These are phyloP conservation scores for Psilocybe cyanescens DNA, from an alignment of 768 basidiomycete genomes.

Conservation along the genomic window DNA sequence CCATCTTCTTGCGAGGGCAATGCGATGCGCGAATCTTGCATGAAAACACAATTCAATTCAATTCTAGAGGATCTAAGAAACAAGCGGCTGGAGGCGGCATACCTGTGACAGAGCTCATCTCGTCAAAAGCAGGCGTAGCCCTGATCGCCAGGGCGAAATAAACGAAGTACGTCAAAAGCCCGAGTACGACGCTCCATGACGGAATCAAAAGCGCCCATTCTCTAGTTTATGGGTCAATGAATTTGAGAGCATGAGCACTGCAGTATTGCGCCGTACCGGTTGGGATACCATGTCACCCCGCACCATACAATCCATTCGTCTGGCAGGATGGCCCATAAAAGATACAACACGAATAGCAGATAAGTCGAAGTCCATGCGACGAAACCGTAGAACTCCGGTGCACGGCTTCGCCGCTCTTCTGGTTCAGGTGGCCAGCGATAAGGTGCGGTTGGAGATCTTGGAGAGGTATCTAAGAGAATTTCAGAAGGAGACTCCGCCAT, in stretches of 20 bases:
- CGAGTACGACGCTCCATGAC: slow-evolving; percentile 71
- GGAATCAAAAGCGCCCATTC: slow-evolving; percentile 89
- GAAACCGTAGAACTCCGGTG: slow-evolving; percentile 90
- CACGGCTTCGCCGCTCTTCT: slow-evolving; percentile 60
- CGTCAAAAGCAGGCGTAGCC: slow-evolving; percentile 70
- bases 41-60: slow-evolving; percentile 1
- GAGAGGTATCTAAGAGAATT: slow-evolving; percentile 24
- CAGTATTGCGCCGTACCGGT: slow-evolving; percentile 51
- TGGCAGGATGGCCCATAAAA: slow-evolving; percentile 83
- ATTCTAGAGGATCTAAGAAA: slow-evolving; percentile 7
- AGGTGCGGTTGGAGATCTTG: slow-evolving; percentile 28
- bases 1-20: slow-evolving; percentile 41
- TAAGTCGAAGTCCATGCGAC: slow-evolving; percentile 83
- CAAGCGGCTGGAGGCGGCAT: slow-evolving; percentile 2
- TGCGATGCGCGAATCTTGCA: slow-evolving; percentile 59
- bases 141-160: slow-evolving; percentile 79
- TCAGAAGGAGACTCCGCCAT: slow-evolving; percentile 22
- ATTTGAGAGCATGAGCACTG: neutral
- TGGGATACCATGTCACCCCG: slow-evolving; percentile 89
- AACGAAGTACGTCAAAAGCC: slow-evolving; percentile 74
- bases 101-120: slow-evolving; percentile 74
- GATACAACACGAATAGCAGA: slow-evolving; percentile 67
- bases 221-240: slow-evolving; percentile 37
- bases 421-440: slow-evolving; percentile 28
- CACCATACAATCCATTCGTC: slow-evolving; percentile 66